These are phyloP conservation scores for Pythium brachiatum DNA, from an alignment of 352 stramenopile species.

Conservation along the genomic window DNA sequence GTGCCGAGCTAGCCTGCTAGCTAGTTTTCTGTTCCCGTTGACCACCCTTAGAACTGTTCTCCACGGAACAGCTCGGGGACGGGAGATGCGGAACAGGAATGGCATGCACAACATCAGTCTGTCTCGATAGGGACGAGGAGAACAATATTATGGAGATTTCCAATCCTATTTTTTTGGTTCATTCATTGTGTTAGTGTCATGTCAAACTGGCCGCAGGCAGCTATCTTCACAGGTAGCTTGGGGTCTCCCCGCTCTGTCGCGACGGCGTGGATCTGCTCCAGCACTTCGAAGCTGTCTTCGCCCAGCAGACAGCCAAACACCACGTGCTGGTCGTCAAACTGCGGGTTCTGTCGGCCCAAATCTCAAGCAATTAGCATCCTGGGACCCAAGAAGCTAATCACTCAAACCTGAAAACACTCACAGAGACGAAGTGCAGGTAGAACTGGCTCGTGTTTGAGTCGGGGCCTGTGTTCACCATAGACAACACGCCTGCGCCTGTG, in stretches of 20 bases:
- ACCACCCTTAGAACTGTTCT: not conserved
- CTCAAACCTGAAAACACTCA: conserved; percentile 20
- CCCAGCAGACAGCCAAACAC: conserved; percentile 72
- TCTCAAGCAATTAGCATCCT: not conserved
- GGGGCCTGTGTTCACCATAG: conserved; percentile 93
- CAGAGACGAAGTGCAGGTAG: conserved; percentile 83
- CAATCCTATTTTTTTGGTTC: not conserved
- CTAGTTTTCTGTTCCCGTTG: not conserved
- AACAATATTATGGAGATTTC: conserved; percentile 9
- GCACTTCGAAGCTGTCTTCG: conserved; percentile 38
- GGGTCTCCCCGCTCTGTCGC: conserved; percentile 50
- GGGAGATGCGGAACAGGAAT: not conserved
- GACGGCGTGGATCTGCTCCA: conserved; percentile 47
- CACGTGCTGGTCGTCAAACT: conserved; percentile 77
- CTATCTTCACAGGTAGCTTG: conserved; percentile 45
- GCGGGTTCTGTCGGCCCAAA: conserved; percentile 40
- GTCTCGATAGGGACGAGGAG: conserved; percentile 8
- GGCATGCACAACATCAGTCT: not conserved
- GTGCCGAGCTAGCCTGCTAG: not conserved
- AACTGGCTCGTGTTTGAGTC: conserved; percentile 97
- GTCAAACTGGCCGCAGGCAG: conserved; percentile 45
- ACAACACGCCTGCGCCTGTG: conserved; percentile 82
- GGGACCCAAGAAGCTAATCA: not conserved
- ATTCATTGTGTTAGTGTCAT: conserved; percentile 2
- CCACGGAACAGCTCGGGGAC: not conserved